A percentile compares a stretch with the other conserved stretches of the same genome.
These are phyloP conservation scores for Podaxis sp. DNA, from an alignment of 768 basidiomycete genomes.

Conservation along the genomic window DNA sequence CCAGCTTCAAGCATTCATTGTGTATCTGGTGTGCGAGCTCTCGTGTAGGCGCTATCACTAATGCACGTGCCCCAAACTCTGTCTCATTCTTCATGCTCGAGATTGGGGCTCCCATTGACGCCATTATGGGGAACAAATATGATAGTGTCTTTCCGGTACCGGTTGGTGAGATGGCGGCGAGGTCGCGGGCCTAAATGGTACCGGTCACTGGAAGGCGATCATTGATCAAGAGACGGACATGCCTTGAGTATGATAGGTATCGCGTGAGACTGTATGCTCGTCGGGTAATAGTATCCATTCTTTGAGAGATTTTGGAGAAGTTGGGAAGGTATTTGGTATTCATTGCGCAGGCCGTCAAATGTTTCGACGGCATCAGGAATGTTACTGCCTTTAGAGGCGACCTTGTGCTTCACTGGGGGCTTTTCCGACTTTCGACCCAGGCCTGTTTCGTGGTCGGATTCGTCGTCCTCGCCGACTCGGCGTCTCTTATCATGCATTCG, in stretches of 20 bases:
- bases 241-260: slow-evolving; percentile 81
- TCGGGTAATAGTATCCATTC: slow-evolving; percentile 63
- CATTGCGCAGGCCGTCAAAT: slow-evolving; percentile 55
- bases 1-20: slow-evolving; percentile 83
- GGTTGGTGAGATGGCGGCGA: slow-evolving; percentile 94
- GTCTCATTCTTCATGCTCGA: slow-evolving; percentile 29
- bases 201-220: slow-evolving; percentile 6
- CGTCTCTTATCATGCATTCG: slow-evolving; percentile 27
- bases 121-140: slow-evolving; percentile 82
- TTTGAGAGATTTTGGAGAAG: slow-evolving; percentile 60
- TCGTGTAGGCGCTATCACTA: slow-evolving; percentile 88
- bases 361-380: slow-evolving; percentile 55
- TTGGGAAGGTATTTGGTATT: slow-evolving; percentile 54
- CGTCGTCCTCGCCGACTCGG: slow-evolving; percentile 20
- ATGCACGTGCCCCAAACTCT: slow-evolving; percentile 56
- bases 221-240: slow-evolving; percentile 15
- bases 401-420: slow-evolving; percentile 2
- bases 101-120: slow-evolving; percentile 46
- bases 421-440: slow-evolving; percentile 9
- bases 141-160: slow-evolving; percentile 96
- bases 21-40: slow-evolving; percentile 96
- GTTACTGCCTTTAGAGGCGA: slow-evolving; percentile 53
- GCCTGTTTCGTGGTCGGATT: slow-evolving; percentile 12
- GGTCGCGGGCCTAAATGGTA: slow-evolving; percentile 61
- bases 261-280: slow-evolving; percentile 77